A percentile compares a stretch with the other conserved stretches of the same genome.
phyloP scores from a whole-genome alignment of 768 basidiomycete genomes.

The Tremella mesenterica region DNA sequence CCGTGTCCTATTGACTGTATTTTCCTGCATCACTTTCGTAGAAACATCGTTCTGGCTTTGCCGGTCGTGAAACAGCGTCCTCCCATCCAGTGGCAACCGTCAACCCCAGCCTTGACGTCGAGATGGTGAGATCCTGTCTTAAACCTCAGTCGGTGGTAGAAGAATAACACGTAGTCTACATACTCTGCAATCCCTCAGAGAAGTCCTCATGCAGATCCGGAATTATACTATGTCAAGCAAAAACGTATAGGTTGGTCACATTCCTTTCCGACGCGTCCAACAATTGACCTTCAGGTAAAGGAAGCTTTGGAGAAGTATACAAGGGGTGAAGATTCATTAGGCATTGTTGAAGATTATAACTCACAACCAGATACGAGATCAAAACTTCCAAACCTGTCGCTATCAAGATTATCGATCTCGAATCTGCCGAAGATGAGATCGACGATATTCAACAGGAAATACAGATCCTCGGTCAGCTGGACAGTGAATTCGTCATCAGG shows the following conservation, averaged over 20 bases:
- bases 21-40: neutral
- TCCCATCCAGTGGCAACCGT: no score
- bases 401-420: conserved; percentile 98
- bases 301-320: conserved; percentile 98
- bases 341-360: neutral
- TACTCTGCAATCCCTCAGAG: conserved; percentile 10
- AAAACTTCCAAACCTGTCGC: conserved; percentile 93
- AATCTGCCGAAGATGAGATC: conserved; percentile 98
- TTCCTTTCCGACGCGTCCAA: neutral
- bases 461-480: conserved; percentile 90
- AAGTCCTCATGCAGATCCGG: conserved; percentile 58
- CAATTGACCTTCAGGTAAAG: conserved; percentile 60
- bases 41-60: neutral
- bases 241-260: conserved; percentile 74
- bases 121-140: no score
- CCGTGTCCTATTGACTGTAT: neutral
- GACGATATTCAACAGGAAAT: conserved; percentile 98
- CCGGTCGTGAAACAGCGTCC: no score
- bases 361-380: conserved; percentile 67
- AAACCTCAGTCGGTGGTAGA: no score
- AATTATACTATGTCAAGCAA: conserved; percentile 94
- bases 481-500: conserved; percentile 93
- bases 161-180: conserved; percentile 18
- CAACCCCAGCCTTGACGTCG: no score
- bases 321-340: conserved; percentile 59